Evolutionary conservation across 106 monocot species (phyloP).

Genomic region (Dioscorea zingiberensis): DNA sequence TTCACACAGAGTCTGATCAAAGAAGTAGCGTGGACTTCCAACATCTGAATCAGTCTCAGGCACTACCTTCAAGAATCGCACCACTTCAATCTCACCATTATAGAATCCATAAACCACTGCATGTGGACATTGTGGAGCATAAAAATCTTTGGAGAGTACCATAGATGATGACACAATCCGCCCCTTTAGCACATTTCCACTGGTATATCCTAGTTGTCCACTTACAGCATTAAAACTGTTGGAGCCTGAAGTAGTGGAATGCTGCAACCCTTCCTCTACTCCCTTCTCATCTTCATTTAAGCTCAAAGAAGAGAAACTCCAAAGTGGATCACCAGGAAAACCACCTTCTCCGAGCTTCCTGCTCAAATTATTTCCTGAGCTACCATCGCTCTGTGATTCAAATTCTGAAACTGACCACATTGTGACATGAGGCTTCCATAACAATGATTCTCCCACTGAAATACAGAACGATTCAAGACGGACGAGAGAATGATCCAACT

Average conservation of each 20-base stretch:
- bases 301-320: not conserved
- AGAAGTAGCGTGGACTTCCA: conserved; percentile 5
- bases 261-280: no score
- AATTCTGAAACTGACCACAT: conserved; percentile 45
- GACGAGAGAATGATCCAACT: conserved; percentile 36
- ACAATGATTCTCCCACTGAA: conserved; percentile 20
- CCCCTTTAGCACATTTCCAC: conserved; percentile 1
- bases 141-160: conserved; percentile 65
- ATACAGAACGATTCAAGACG: conserved; percentile 45
- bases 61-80: conserved; percentile 33
- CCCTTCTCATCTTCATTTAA: conserved; percentile 1
- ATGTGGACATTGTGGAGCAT: conserved; percentile 58
- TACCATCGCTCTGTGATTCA: conserved; percentile 8
- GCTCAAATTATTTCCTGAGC: conserved; percentile 1
- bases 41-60: conserved; percentile 17
- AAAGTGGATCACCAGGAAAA: conserved; percentile 22
- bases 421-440: conserved; percentile 61
- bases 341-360: conserved; percentile 45
- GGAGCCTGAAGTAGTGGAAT: not conserved
- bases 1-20: conserved; percentile 24
- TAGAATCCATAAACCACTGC: conserved; percentile 84
- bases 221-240: not conserved
- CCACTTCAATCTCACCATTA: conserved; percentile 79
- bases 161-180: conserved; percentile 65
- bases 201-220: not conserved